Conservation (phyloP, 176 grass and related monocot genomes). For the Oryza meridionalis region DNA sequence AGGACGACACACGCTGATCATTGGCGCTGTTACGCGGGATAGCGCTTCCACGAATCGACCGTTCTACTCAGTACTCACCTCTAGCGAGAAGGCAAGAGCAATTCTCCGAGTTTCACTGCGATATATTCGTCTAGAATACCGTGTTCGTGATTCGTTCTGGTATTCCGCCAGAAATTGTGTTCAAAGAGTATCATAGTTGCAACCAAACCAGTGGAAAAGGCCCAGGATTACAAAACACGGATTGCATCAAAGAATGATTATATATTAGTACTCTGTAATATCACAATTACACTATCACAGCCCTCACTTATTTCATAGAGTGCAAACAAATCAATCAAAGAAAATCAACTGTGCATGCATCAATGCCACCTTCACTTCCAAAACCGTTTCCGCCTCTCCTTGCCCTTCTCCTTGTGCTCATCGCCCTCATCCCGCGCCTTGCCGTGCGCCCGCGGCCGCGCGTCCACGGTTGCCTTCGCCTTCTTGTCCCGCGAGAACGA, state of each 20-base stretch:
- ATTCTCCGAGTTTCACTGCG: not conserved
- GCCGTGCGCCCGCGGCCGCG: not conserved
- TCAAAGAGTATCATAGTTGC: too few relatives aligned
- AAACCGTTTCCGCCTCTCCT: slow-evolving; percentile 37
- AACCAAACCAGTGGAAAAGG: not conserved
- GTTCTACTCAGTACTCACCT: too few relatives aligned
- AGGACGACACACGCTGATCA: too few relatives aligned
- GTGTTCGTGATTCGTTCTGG: not conserved
- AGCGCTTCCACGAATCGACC: too few relatives aligned
- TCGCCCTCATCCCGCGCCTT: slow-evolving; percentile 7
- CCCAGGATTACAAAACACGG: not conserved
- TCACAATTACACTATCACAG: not conserved
- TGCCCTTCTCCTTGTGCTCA: slow-evolving; percentile 36
- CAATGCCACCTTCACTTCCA: slow-evolving; percentile 43
- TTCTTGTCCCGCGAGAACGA: slow-evolving; percentile 45
- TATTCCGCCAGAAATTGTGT: not conserved
- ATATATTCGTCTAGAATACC: too few relatives aligned
- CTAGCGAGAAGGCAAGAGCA: too few relatives aligned
- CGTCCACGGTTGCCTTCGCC: not conserved
- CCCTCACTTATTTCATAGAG: not conserved
- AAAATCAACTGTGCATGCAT: too few relatives aligned
- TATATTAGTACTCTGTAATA: not conserved
- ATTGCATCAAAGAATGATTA: not conserved
- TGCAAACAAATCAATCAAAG: not conserved
- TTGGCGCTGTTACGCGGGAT: too few relatives aligned